Conservation (phyloP, 208 protist genomes). For the Leishmania arabica region DNA sequence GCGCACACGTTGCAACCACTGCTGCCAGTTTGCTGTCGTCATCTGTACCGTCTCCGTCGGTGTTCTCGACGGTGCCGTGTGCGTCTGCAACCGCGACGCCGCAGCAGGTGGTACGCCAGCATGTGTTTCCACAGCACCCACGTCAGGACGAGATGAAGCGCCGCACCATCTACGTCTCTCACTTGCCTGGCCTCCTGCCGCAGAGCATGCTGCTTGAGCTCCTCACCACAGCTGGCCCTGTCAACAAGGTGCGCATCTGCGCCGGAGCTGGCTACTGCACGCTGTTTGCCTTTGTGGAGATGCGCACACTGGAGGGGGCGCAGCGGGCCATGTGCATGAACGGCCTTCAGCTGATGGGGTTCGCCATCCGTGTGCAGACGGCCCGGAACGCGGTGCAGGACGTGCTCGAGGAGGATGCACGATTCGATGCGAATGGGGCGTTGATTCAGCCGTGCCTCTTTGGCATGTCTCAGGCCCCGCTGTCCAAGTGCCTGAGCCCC, state of each 20-base stretch:
- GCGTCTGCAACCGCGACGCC: background rate
- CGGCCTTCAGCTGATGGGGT: slow-evolving; percentile 56
- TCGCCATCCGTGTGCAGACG: slow-evolving; percentile 64
- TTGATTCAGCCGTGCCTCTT: slow-evolving; percentile 66
- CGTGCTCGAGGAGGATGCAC: slow-evolving; percentile 59
- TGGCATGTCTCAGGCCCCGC: slow-evolving; percentile 33
- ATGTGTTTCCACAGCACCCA: slow-evolving; percentile 5
- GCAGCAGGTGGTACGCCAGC: background rate
- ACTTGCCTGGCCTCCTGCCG: slow-evolving; percentile 58
- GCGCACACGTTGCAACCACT: slow-evolving; percentile 13
- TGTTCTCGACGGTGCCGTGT: slow-evolving; percentile 23
- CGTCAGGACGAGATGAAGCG: slow-evolving; percentile 47
- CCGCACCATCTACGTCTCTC: slow-evolving; percentile 82
- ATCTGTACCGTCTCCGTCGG: background rate
- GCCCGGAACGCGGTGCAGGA: slow-evolving; percentile 86
- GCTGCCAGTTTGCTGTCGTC: background rate
- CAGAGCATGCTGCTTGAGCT: slow-evolving; percentile 68
- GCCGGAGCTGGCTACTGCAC: slow-evolving; percentile 60
- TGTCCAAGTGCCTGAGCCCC: slow-evolving; percentile 27
- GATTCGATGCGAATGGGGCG: slow-evolving; percentile 37
- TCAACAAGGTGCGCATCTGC: slow-evolving; percentile 86
- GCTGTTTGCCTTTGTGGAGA: slow-evolving; percentile 88
- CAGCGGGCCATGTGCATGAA: slow-evolving; percentile 58
- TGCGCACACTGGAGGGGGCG: slow-evolving; percentile 61
- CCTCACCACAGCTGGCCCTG: slow-evolving; percentile 47